Evolutionary conservation across 108 stramenopile genomes (phyloP).

Genomic region (Pseudonitzschia multiseries): DNA sequence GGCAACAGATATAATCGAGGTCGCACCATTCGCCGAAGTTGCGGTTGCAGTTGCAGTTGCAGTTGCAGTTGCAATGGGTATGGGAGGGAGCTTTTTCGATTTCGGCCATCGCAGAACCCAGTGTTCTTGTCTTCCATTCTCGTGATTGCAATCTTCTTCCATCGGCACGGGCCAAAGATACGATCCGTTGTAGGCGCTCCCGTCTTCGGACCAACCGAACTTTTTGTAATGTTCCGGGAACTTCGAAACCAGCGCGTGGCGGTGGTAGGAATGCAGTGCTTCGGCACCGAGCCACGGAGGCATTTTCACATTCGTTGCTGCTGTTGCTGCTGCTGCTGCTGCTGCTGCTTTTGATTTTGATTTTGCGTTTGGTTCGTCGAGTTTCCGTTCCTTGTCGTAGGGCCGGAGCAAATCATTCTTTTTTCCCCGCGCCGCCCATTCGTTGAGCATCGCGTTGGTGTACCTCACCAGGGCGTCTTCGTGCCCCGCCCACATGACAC

Average conservation of each 20-base stretch:
- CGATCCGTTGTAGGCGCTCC: constrained; percentile 9
- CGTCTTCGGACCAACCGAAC: constrained; percentile 9
- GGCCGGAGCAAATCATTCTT: constrained; percentile 8
- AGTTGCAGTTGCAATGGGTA: background rate
- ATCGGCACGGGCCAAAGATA: constrained; percentile 3
- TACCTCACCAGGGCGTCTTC: constrained; percentile 12
- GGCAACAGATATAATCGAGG: too few relatives aligned
- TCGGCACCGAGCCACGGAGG: constrained; percentile 12
- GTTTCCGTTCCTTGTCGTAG: background rate
- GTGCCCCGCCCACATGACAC: constrained; percentile 12
- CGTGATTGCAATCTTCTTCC: background rate
- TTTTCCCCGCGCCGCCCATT: constrained; percentile 9
- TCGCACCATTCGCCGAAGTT: too few relatives aligned
- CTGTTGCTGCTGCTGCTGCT: too few relatives aligned
- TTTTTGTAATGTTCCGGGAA: background rate
- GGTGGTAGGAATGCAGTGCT: constrained; percentile 10
- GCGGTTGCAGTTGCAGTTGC: too few relatives aligned
- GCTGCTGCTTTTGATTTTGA: too few relatives aligned
- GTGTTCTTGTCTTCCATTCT: too few relatives aligned
- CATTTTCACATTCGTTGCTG: background rate
- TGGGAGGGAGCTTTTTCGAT: background rate
- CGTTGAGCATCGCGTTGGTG: background rate
- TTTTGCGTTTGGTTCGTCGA: background rate
- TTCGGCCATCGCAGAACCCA: constrained; percentile 18
- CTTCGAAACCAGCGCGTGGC: constrained; percentile 12